These are phyloP conservation scores for Dipteronia dyeriana DNA, from an alignment of 345 rosid species.

Conservation along the genomic window DNA sequence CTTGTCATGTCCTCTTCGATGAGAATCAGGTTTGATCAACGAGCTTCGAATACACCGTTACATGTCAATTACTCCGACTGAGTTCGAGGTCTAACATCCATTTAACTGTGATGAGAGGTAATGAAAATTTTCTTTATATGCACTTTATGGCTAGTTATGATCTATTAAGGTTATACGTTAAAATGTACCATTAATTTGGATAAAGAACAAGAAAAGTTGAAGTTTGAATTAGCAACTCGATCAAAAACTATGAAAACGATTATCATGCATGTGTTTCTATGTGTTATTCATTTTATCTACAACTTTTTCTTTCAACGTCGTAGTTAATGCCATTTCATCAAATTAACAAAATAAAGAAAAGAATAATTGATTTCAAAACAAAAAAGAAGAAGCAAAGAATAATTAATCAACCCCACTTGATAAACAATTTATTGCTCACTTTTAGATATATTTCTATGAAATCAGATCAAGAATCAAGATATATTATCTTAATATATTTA, in stretches of 20 bases:
- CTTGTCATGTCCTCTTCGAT: not conserved
- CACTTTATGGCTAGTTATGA: not conserved
- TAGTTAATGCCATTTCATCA: not conserved
- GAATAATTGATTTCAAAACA: no score
- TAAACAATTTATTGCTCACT: not conserved
- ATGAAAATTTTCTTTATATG: not conserved
- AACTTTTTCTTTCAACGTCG: not conserved
- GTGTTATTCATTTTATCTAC: not conserved
- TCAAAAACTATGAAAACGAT: not conserved
- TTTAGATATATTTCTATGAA: not conserved
- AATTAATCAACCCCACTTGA: conserved; percentile 5
- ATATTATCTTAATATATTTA: no score
- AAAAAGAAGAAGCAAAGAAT: not conserved
- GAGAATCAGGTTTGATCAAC: not conserved
- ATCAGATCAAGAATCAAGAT: no score
- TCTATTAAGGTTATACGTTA: not conserved
- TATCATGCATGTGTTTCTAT: not conserved
- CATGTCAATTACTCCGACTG: not conserved
- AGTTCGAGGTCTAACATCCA: not conserved
- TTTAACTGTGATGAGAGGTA: not conserved
- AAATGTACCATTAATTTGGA: not conserved
- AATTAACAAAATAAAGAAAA: no score
- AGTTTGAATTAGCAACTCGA: not conserved
- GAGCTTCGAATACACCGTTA: not conserved
- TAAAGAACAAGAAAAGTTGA: not conserved